These are phyloP conservation scores for Trypanosoma mega DNA, from an alignment of 208 protist genomes.

Conservation along the genomic window DNA sequence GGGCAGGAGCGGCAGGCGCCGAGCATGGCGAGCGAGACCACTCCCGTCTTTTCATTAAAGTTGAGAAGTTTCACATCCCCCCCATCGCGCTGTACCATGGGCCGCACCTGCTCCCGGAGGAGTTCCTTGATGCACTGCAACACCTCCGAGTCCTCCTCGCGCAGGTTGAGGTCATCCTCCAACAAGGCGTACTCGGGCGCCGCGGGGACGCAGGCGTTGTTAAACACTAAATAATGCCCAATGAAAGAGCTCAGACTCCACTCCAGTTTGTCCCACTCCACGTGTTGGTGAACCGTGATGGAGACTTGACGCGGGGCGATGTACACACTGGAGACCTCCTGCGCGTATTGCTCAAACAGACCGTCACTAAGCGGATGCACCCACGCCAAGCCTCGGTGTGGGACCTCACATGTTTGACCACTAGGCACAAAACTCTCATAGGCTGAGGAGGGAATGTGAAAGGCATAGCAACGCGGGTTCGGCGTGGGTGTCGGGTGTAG, in stretches of 20 bases:
- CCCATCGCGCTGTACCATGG: slow-evolving; percentile 93
- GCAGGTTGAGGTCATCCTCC: slow-evolving; percentile 75
- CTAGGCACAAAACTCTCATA: slow-evolving; percentile 85
- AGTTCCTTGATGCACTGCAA: slow-evolving; percentile 94
- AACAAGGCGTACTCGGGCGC: slow-evolving; percentile 77
- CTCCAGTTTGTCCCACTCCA: slow-evolving; percentile 72
- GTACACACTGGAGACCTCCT: slow-evolving; percentile 81
- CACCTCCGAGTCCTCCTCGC: slow-evolving; percentile 79
- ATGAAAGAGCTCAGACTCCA: slow-evolving; percentile 89
- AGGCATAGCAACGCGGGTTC: slow-evolving; percentile 78
- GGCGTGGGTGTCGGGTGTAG: slow-evolving; percentile 78
- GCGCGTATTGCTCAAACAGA: slow-evolving; percentile 87
- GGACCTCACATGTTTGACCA: slow-evolving; percentile 81
- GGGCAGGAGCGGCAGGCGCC: slow-evolving; percentile 90
- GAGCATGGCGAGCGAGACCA: slow-evolving; percentile 89
- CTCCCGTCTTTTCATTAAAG: slow-evolving; percentile 85
- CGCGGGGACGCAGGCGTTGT: slow-evolving; percentile 64
- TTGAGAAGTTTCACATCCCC: slow-evolving; percentile 89
- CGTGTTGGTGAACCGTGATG: slow-evolving; percentile 68
- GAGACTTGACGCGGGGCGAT: slow-evolving; percentile 78
- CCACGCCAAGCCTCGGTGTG: slow-evolving; percentile 79
- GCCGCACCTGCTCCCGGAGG: slow-evolving; percentile 86
- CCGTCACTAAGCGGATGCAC: slow-evolving; percentile 83
- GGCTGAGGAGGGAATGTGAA: slow-evolving; percentile 61
- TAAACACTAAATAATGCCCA: slow-evolving; percentile 85